Evolutionary conservation across 176 grass and related monocot genomes (phyloP).

Genomic region (Carex myosuroides): DNA sequence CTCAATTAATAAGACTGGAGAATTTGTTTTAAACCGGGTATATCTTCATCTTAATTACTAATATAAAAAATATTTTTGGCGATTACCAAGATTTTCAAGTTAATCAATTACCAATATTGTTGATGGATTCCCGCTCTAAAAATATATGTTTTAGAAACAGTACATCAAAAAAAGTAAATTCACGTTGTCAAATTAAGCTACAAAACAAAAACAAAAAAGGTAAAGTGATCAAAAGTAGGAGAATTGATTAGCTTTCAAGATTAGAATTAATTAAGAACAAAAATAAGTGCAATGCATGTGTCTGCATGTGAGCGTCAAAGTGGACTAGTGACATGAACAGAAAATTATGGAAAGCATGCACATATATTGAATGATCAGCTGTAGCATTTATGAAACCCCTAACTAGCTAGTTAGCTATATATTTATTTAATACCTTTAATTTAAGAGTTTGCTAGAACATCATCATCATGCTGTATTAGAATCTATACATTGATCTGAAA

Average conservation of each 20-base stretch:
- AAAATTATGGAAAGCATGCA: conserved; percentile 9
- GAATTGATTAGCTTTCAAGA: not conserved
- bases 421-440: not conserved
- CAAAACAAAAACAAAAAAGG: too few relatives aligned
- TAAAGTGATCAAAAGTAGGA: not conserved
- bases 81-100: too few relatives aligned
- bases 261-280: not conserved
- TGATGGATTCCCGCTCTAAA: too few relatives aligned
- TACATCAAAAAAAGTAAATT: not conserved
- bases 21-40: too few relatives aligned
- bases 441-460: not conserved
- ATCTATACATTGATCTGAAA: not conserved
- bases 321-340: conserved; percentile 1
- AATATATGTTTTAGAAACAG: not conserved
- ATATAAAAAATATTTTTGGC: too few relatives aligned
- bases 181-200: not conserved
- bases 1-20: too few relatives aligned
- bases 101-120: too few relatives aligned
- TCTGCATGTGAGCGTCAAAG: not conserved
- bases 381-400: not conserved
- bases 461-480: not conserved
- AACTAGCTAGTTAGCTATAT: not conserved
- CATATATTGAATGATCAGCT: not conserved
- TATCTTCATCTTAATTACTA: too few relatives aligned
- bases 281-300: conserved; percentile 4